Conservation (phyloP, 2,329 filamentous ascomycete species). For the Arthrobotrys conoides region DNA sequence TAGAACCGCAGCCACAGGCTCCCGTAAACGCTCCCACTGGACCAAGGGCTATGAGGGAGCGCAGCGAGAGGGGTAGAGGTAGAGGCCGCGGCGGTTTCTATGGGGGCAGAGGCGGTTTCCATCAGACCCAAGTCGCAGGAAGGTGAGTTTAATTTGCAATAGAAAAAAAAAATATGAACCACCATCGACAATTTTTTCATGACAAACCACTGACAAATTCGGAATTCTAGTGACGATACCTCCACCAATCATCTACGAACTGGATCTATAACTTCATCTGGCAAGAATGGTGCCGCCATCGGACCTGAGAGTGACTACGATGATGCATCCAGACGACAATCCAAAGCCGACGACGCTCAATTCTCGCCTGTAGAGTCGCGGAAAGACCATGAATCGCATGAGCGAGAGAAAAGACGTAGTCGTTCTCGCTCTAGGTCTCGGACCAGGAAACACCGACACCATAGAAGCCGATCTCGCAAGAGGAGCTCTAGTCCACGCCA, state of each 20-base stretch:
- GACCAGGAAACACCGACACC: conserved; percentile 59
- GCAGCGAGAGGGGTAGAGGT: conserved; percentile 66
- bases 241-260: conserved; percentile 39
- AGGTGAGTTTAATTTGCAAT: conserved; percentile 40
- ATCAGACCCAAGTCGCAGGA: conserved; percentile 54
- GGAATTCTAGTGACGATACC: conserved; percentile 38
- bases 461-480: conserved; percentile 62
- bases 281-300: conserved; percentile 37
- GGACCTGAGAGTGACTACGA: conserved; percentile 55
- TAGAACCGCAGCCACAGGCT: conserved; percentile 66
- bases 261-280: conserved; percentile 51
- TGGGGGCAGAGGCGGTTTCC: conserved; percentile 61
- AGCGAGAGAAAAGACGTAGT: conserved; percentile 61
- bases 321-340: conserved; percentile 46
- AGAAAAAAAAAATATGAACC: background rate
- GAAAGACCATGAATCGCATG: conserved; percentile 49
- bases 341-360: conserved; percentile 41
- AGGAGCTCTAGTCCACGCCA: conserved; percentile 55
- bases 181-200: background rate
- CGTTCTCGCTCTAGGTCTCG: conserved; percentile 61
- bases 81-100: conserved; percentile 55
- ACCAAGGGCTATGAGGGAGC: conserved; percentile 93
- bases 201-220: conserved; percentile 19
- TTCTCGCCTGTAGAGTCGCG: conserved; percentile 52
- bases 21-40: conserved; percentile 86